Conservation (phyloP, 495 filamentous ascomycete species). For the Aspergillus incahuasiensis region DNA sequence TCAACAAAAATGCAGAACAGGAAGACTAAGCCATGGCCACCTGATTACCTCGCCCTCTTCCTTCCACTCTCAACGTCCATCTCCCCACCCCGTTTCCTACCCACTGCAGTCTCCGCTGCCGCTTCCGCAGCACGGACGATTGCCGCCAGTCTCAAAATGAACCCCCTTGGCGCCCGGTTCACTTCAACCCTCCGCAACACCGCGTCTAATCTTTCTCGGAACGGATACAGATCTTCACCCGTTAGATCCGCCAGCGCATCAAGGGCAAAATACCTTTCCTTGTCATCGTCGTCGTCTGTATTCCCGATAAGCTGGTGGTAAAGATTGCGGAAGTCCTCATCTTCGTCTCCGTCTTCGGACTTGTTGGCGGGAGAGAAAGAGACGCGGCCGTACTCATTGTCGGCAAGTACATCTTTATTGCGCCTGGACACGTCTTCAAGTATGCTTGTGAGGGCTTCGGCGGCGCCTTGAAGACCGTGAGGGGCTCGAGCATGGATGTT, state of each 20-base stretch:
- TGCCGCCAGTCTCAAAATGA: constrained; percentile 29
- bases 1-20: neutral
- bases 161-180: constrained; percentile 35
- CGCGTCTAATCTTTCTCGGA: constrained; percentile 27
- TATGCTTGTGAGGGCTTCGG: constrained; percentile 38
- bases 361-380: constrained; percentile 19
- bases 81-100: constrained; percentile 34
- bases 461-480: constrained; percentile 35
- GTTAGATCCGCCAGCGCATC: constrained; percentile 38
- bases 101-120: constrained; percentile 15
- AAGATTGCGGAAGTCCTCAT: constrained; percentile 46
- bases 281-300: constrained; percentile 31
- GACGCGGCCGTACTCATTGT: constrained; percentile 34
- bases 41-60: constrained; percentile 35
- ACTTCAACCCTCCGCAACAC: constrained; percentile 38
- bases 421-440: constrained; percentile 41
- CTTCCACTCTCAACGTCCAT: constrained; percentile 22
- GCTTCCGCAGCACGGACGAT: constrained; percentile 32
- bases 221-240: constrained; percentile 29
- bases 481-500: constrained; percentile 36
- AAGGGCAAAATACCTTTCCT: constrained; percentile 38
- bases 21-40: neutral
- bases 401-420: constrained; percentile 43
- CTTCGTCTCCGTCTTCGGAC: constrained; percentile 26
- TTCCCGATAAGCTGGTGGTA: constrained; percentile 45